Conservation (phyloP, 306 rosid genomes). For the cucumber (Cucumis sativus) region DNA sequence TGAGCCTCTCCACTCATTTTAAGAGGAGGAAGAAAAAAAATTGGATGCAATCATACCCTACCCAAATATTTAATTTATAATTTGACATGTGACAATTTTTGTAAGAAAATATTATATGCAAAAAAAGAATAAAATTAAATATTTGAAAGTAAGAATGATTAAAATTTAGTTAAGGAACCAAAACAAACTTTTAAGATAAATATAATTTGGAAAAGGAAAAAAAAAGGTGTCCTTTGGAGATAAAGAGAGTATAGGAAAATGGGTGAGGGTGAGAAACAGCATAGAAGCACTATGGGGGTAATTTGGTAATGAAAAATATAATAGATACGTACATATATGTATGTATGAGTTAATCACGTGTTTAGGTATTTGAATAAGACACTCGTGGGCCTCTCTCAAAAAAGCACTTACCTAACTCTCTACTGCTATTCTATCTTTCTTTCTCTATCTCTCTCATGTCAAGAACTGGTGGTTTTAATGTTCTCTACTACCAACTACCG, state of each 20-base stretch:
- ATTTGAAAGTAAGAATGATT: no score
- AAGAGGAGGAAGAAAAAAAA: no score
- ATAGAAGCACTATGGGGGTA: neutral
- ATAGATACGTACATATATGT: no score
- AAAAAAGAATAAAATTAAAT: no score
- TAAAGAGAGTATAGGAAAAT: neutral
- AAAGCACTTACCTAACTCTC: neutral
- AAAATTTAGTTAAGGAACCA: no score
- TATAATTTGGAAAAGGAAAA: no score
- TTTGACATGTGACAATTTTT: no score
- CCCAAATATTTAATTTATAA: no score
- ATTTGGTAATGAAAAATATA: neutral
- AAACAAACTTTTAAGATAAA: no score
- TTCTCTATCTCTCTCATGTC: neutral
- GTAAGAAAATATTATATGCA: no score
- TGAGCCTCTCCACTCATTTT: no score
- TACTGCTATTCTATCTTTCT: neutral
- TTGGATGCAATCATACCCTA: no score
- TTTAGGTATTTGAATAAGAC: neutral
- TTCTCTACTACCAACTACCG: neutral
- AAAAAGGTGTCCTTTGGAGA: neutral
- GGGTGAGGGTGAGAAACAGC: neutral
- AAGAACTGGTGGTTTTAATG: neutral
- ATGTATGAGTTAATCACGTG: neutral
- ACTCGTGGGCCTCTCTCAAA: neutral